Evolutionary conservation across 345 rosid genomes (phyloP).

Genomic region (Camelina neglecta): DNA sequence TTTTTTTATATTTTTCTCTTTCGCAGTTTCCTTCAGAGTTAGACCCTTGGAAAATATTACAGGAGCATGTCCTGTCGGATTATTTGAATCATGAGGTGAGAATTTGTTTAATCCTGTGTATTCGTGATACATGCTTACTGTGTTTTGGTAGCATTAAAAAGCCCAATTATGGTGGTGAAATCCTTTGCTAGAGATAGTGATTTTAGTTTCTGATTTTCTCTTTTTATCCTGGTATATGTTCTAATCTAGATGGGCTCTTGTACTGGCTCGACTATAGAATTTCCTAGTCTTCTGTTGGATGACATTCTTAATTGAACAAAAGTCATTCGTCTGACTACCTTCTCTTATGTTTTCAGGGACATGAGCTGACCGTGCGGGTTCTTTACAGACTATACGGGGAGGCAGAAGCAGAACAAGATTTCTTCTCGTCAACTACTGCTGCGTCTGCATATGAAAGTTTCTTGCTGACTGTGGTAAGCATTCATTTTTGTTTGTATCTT

Average conservation of each 20-base stretch:
- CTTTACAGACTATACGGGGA: slow-evolving; percentile 92
- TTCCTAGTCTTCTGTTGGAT: slow-evolving; percentile 8
- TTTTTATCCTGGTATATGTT: slow-evolving; percentile 19
- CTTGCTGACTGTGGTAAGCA: slow-evolving; percentile 77
- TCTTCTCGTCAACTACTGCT: slow-evolving; percentile 90
- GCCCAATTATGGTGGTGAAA: slow-evolving; percentile 1
- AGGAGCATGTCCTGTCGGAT: slow-evolving; percentile 80
- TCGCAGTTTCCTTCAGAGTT: slow-evolving; percentile 82
- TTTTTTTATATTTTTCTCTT: background rate
- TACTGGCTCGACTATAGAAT: background rate
- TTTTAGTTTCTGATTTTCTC: slow-evolving; percentile 1
- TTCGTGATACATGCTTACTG: slow-evolving; percentile 10
- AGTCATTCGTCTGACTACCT: slow-evolving; percentile 13
- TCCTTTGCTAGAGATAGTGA: slow-evolving; percentile 18
- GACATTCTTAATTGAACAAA: slow-evolving; percentile 16
- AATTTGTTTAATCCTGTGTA: slow-evolving; percentile 25
- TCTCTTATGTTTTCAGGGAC: slow-evolving; percentile 77
- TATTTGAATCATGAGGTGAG: slow-evolving; percentile 81
- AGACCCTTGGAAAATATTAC: slow-evolving; percentile 82
- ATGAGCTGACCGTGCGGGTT: slow-evolving; percentile 94
- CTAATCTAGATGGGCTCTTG: slow-evolving; percentile 9
- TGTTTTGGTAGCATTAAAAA: slow-evolving; percentile 15
- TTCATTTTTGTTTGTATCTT: slow-evolving; percentile 24
- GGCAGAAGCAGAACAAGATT: slow-evolving; percentile 95
- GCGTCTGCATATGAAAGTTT: slow-evolving; percentile 86